Evolutionary conservation across 352 stramenopile species (phyloP).

Genomic region (Chloridella minuta): DNA sequence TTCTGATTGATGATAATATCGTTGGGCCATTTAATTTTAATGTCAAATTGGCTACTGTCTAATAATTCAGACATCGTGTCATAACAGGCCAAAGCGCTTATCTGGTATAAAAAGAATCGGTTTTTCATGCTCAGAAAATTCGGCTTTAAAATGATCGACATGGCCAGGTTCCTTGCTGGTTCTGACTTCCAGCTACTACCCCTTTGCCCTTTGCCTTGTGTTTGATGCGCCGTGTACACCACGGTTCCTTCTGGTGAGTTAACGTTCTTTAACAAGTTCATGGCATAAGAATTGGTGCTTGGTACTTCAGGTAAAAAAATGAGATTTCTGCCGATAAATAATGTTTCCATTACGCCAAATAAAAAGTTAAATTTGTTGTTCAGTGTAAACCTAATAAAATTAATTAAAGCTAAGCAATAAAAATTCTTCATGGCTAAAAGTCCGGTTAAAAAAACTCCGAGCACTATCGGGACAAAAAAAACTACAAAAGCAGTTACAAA

Average conservation of each 20-base stretch:
- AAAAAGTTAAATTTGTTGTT: background rate
- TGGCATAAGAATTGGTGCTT: background rate
- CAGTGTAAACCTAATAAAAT: constrained; percentile 3
- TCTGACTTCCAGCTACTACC: background rate
- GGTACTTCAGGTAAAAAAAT: background rate
- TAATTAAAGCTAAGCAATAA: background rate
- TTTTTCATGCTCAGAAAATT: background rate
- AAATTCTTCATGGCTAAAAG: constrained; percentile 1
- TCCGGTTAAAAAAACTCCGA: too few species aligned
- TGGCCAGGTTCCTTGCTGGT: background rate
- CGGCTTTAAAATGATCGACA: background rate
- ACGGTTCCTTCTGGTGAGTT: background rate
- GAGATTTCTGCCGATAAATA: background rate
- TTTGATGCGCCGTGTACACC: background rate
- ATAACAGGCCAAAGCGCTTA: background rate
- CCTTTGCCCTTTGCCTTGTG: background rate
- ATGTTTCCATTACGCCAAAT: background rate
- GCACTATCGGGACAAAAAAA: too few species aligned
- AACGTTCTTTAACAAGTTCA: background rate
- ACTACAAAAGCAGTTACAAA: too few species aligned
- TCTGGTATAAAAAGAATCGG: background rate
- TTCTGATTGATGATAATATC: background rate
- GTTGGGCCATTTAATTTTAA: constrained; percentile 4
- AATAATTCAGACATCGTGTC: background rate
- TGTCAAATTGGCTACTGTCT: background rate